A percentile compares a stretch with the other conserved stretches of the same genome.
phyloP scores from a whole-genome alignment of 1,139 yeast species.

The Nakaseomyces delphensis region DNA sequence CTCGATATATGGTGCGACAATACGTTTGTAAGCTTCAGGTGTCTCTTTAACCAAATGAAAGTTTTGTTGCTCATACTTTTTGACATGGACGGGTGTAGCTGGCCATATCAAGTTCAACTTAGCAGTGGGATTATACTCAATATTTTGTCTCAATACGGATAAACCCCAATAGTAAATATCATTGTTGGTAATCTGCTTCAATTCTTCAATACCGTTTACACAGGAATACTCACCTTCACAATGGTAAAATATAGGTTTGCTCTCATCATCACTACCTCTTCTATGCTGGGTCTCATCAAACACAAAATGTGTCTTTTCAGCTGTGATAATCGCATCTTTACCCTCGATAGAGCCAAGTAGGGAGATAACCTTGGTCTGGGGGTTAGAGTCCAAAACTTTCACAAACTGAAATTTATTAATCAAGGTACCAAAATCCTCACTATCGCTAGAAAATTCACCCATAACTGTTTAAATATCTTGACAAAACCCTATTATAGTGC shows the following conservation, averaged over 20 bases:
- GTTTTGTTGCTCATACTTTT: slow-evolving; percentile 55
- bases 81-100: slow-evolving; percentile 78
- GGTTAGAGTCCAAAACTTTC: slow-evolving; percentile 44
- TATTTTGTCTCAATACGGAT: slow-evolving; percentile 42
- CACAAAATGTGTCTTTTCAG: slow-evolving; percentile 65
- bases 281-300: slow-evolving; percentile 22
- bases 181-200: slow-evolving; percentile 50
- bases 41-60: slow-evolving; percentile 65
- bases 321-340: slow-evolving; percentile 56
- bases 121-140: slow-evolving; percentile 47
- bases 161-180: slow-evolving; percentile 83
- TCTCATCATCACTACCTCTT: slow-evolving; percentile 17
- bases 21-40: slow-evolving; percentile 55
- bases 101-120: slow-evolving; percentile 80
- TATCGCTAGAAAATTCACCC: slow-evolving; percentile 5
- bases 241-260: slow-evolving; percentile 23
- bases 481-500: too few species aligned
- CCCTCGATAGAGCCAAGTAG: slow-evolving; percentile 60
- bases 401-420: slow-evolving; percentile 37
- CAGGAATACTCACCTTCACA: slow-evolving; percentile 28
- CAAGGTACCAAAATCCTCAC: slow-evolving; percentile 9
- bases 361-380: slow-evolving; percentile 56
- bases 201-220: slow-evolving; percentile 32
- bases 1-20: slow-evolving; percentile 68
- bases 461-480: not conserved